Percentiles rank a stretch among this genome's conserved stretches.
phyloP scores from a whole-genome alignment of 2,329 filamentous ascomycete species.

The Neophaeococcomyces aloes region DNA sequence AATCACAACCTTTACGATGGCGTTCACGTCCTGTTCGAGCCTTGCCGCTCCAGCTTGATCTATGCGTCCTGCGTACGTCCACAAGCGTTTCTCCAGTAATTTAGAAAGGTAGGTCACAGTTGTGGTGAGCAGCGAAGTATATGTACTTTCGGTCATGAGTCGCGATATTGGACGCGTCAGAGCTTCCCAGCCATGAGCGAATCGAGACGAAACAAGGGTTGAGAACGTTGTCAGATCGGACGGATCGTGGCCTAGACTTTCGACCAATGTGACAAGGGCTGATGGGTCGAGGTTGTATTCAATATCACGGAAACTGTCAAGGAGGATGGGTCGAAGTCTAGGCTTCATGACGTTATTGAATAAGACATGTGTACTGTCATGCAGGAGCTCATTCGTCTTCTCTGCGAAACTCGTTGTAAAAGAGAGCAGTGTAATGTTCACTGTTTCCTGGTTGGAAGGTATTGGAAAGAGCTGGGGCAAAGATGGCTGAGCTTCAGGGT shows the following conservation, averaged over 20 bases:
- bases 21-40: slow-evolving; percentile 73
- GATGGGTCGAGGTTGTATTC: slow-evolving; percentile 63
- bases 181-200: slow-evolving; percentile 74
- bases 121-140: slow-evolving; percentile 61
- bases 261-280: slow-evolving; percentile 16
- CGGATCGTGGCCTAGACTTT: slow-evolving; percentile 23
- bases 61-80: slow-evolving; percentile 65
- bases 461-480: slow-evolving; percentile 56
- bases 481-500: slow-evolving; percentile 31
- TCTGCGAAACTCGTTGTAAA: slow-evolving; percentile 62
- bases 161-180: slow-evolving; percentile 77
- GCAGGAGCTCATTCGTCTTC: slow-evolving; percentile 72
- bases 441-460: slow-evolving; percentile 60
- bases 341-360: slow-evolving; percentile 80
- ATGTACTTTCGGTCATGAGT: slow-evolving; percentile 68
- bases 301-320: slow-evolving; percentile 81
- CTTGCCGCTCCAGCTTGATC: slow-evolving; percentile 73
- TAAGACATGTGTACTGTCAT: slow-evolving; percentile 73
- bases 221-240: slow-evolving; percentile 54
- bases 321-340: slow-evolving; percentile 71
- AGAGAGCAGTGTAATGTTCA: slow-evolving; percentile 50
- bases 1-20: slow-evolving; percentile 49
- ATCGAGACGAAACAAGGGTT: slow-evolving; percentile 43
- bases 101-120: slow-evolving; percentile 65
- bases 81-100: slow-evolving; percentile 77